Percentiles rank a stretch among this genome's conserved stretches.
Conservation (phyloP, 2,329 filamentous ascomycete genomes). For the Cladosporium cucumerinum region DNA sequence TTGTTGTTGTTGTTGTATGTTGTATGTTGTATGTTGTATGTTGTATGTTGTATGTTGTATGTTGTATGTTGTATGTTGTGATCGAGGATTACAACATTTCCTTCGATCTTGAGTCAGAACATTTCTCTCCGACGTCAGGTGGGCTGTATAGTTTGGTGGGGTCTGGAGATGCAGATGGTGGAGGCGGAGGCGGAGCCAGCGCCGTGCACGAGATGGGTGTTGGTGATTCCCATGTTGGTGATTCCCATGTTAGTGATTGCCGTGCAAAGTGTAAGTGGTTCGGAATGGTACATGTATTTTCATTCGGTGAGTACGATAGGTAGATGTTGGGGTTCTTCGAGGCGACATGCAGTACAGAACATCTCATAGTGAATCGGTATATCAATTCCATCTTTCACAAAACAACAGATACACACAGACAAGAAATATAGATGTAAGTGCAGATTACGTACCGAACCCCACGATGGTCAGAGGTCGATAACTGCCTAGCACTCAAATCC, state of each 20-base stretch:
- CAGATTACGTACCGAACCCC: constrained; percentile 11
- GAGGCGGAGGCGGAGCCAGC: constrained; percentile 1
- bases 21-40: too few species aligned
- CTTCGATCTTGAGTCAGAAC: constrained; percentile 5
- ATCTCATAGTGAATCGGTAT: background rate
- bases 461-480: constrained; percentile 1
- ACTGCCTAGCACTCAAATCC: constrained; percentile 13
- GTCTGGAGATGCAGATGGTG: constrained; percentile 8
- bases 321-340: too few species aligned
- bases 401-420: background rate
- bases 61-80: background rate
- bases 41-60: too few species aligned
- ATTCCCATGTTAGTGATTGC: background rate
- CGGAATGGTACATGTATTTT: background rate
- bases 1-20: too few species aligned
- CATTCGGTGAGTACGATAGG: background rate
- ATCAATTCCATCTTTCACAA: background rate
- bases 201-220: constrained; percentile 2
- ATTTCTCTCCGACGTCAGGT: constrained; percentile 6
- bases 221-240: background rate
- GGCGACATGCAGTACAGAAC: background rate
- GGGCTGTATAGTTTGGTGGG: constrained; percentile 7
- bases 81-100: background rate
- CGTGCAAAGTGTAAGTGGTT: background rate
- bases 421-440: background rate